Conservation (phyloP, 129 eudicot genomes). For the Helianthus annuus region HanXRQr2.0-SUNRISE NC_035438.2:13794653-13795152, state of each 20-base stretch:
- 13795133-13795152: too few species aligned
- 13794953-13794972: constrained; percentile 75
- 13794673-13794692: constrained; percentile 83
- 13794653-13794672: constrained; percentile 89
- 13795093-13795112: background rate
- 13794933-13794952: constrained; percentile 86
- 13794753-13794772: constrained; percentile 89
- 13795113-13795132: background rate
- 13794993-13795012: constrained; percentile 97
- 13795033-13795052: constrained; percentile 99
- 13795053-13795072: constrained; percentile 65
- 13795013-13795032: constrained; percentile 97
- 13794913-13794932: constrained; percentile 73
- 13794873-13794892: constrained; percentile 67
- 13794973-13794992: constrained; percentile 99
- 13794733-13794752: constrained; percentile 94
- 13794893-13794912: constrained; percentile 64
- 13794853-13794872: constrained; percentile 87
- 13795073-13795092: background rate
- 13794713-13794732: constrained; percentile 94
- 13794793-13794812: background rate
- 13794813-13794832: background rate
- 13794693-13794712: constrained; percentile 96
- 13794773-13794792: background rate
- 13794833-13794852: constrained; percentile 57